Conservation (phyloP, 2,329 filamentous ascomycete species). For the Botrytis porri region DNA sequence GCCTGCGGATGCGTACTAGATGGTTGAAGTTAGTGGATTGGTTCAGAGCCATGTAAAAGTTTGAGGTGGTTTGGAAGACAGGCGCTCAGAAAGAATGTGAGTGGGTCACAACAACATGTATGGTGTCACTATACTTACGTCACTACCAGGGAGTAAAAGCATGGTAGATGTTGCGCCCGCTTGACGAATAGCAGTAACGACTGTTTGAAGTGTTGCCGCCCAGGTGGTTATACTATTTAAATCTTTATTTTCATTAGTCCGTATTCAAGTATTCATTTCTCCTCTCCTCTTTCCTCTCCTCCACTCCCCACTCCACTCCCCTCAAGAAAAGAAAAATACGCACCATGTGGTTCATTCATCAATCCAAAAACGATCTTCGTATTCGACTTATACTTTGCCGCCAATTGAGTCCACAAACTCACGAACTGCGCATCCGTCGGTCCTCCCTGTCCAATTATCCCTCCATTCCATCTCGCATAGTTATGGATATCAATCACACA, state of each 20-base stretch:
- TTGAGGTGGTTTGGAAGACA: not conserved
- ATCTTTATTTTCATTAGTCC: conserved; percentile 35
- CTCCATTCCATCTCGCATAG: conserved; percentile 58
- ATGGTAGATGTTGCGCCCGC: conserved; percentile 61
- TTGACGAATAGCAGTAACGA: conserved; percentile 62
- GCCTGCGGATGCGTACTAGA: conserved; percentile 49
- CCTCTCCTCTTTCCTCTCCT: too few relatives aligned
- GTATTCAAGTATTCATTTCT: conserved; percentile 12
- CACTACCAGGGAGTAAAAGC: conserved; percentile 62
- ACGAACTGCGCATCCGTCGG: conserved; percentile 57
- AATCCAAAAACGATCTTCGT: conserved; percentile 59
- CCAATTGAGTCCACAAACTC: conserved; percentile 56
- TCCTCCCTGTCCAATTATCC: conserved; percentile 63
- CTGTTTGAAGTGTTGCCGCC: conserved; percentile 59
- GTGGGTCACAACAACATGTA: not conserved
- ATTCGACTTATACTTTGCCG: conserved; percentile 54
- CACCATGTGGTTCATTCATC: conserved; percentile 65
- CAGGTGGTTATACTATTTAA: conserved; percentile 46
- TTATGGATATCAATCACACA: conserved; percentile 61
- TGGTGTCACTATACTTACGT: conserved; percentile 29
- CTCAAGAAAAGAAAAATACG: not conserved
- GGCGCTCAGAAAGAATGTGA: not conserved
- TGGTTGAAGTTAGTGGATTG: not conserved
- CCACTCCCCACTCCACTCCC: not conserved
- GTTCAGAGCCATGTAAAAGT: not conserved